Base-by-base conservation (phyloP, 805 yeast species). In the Scheffersomyces coipomensis region DNA sequence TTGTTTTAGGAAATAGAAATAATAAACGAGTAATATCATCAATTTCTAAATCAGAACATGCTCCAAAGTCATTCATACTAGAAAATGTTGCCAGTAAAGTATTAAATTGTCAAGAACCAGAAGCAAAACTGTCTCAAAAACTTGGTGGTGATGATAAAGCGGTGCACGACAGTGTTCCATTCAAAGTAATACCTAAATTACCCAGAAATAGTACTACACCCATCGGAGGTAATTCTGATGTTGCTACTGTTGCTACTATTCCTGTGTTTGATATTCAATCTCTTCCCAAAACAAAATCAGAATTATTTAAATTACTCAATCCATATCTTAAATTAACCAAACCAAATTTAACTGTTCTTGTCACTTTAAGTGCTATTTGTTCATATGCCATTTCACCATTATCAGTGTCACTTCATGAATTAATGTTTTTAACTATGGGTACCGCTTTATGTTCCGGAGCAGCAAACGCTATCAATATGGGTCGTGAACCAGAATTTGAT, bases 401-500 rank as follows among this genome's bases (percentile, higher is more conserved):
- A 47, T 79, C 90, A 9, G 88, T 89, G 0, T 79, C 93, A 1
- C 60, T 91, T 3, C 67, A 78, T 5, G 83, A 87, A 45, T 73
- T 93, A 35, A 52, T 86, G 23, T 80, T 81, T 48, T 68, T 93
- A 23, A 87, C 97, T 0, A 61, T 75, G 0, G 99, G 99, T 12
- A 93, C 97, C 0, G 78, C 91, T 1, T 64, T 93, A 24, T 79
- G 93, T 47, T 88, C 97, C 0, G 95, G 95, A 9, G 82, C 97
- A 2, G 99, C 99, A 2, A 93, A 93, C 64, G 95, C 98, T 3
- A 88, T 93, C 34, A 93, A 93, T 56, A 91, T 90, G 96, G 98
- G 89, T 2, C 72, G 99, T 49, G 99, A 93, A 62, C 96, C 97
- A 1, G 85, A 79, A 16, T 93, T 81, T 55, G 99, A 93, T 56